Evolutionary conservation across 768 basidiomycete species (phyloP).

Genomic region (Pleurotus eryngii): DNA sequence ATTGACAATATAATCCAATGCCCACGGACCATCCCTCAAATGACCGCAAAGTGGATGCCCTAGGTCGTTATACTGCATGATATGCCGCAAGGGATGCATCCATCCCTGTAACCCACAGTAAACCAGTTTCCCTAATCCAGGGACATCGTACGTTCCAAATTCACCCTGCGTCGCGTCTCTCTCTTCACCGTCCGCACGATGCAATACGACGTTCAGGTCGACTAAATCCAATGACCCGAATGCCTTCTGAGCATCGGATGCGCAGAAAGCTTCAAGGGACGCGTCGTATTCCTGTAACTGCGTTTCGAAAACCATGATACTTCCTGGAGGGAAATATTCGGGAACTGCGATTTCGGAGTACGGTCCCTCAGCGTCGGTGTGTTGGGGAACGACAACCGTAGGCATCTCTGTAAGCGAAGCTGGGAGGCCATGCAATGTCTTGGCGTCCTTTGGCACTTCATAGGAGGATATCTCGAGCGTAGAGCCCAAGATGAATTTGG

Average conservation of each 20-base stretch:
- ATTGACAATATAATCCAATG: conserved; percentile 79
- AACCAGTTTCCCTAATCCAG: conserved; percentile 66
- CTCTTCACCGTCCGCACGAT: conserved; percentile 90
- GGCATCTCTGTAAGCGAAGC: conserved; percentile 64
- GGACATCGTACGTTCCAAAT: conserved; percentile 81
- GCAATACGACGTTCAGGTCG: conserved; percentile 85
- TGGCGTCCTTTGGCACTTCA: conserved; percentile 44
- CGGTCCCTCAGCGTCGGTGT: conserved; percentile 62
- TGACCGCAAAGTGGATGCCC: conserved; percentile 90
- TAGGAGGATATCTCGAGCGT: conserved; percentile 67
- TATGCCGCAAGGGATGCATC: conserved; percentile 84
- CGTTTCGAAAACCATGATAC: conserved; percentile 90
- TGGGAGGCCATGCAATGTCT: conserved; percentile 68
- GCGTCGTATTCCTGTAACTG: conserved; percentile 72
- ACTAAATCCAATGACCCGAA: conserved; percentile 75
- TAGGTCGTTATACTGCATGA: conserved; percentile 89
- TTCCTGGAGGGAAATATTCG: conserved; percentile 91
- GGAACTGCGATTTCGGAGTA: conserved; percentile 82
- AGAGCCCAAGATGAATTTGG: conserved; percentile 79
- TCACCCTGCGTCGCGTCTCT: conserved; percentile 80
- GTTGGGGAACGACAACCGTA: conserved; percentile 54
- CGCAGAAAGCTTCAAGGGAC: conserved; percentile 71
- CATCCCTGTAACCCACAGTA: conserved; percentile 98
- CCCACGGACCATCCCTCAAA: conserved; percentile 86
- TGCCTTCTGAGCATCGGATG: conserved; percentile 65